Evolutionary conservation across 179 eudicot genomes (phyloP).

Genomic region (Beta corolliflora): DNA sequence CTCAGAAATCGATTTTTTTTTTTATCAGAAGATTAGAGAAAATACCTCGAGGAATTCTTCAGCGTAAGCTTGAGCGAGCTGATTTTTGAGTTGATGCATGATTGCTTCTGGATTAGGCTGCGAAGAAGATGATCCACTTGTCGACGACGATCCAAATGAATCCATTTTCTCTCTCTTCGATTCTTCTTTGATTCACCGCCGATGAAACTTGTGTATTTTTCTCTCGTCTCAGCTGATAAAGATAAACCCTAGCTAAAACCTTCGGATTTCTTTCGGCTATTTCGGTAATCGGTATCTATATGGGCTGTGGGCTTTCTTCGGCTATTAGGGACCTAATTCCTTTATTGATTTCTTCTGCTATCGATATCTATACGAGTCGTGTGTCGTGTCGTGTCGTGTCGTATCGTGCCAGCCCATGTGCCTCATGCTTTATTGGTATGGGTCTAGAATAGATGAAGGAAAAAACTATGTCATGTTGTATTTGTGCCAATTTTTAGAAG

Average conservation of each 20-base stretch:
- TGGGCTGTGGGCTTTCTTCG: neutral
- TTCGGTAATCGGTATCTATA: too few relatives aligned
- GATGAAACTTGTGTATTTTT: neutral
- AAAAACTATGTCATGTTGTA: too few relatives aligned
- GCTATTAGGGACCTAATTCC: neutral
- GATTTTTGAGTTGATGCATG: slow-evolving; percentile 58
- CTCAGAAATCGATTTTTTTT: neutral
- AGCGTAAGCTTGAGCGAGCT: slow-evolving; percentile 75
- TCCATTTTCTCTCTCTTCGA: slow-evolving; percentile 42
- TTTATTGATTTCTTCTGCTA: neutral
- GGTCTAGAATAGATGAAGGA: too few relatives aligned
- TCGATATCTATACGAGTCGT: too few relatives aligned
- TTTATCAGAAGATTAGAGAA: neutral
- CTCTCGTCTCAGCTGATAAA: slow-evolving; percentile 2
- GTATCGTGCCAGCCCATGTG: too few relatives aligned
- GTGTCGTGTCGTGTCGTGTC: too few relatives aligned
- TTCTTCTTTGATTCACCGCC: neutral
- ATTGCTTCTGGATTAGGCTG: slow-evolving; percentile 48
- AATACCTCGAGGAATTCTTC: slow-evolving; percentile 76
- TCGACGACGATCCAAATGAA: slow-evolving; percentile 50
- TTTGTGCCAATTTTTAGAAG: too few relatives aligned
- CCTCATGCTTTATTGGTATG: too few relatives aligned
- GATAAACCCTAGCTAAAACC: slow-evolving; percentile 30
- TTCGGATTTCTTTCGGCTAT: neutral
- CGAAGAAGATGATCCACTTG: slow-evolving; percentile 40